Evolutionary conservation across 352 stramenopile genomes (phyloP), one percentile per base, ranked within the genome.

Genomic region (Ophiocytium majus): DNA sequence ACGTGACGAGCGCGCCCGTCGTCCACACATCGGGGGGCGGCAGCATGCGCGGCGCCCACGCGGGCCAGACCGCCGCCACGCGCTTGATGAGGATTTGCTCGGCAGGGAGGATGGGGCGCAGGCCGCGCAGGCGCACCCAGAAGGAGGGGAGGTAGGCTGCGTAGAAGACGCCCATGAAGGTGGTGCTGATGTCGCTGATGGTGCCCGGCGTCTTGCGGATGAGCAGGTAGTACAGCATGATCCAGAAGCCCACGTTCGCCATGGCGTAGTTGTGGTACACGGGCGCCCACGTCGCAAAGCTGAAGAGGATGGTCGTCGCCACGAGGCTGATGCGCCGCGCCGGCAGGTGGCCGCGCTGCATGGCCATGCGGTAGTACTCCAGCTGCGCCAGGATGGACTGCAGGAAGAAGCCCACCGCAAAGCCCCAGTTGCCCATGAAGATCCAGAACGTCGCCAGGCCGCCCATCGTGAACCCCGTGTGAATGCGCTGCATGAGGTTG

Each of bases 121-220:
- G 19, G 10, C 57, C 66, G 19, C 90, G 85, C 19, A 92, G 75
- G 28, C 92, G 89, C 23, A 95, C 92, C 92, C 93, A 96, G 89
- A 94, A 96, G 23, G 86, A 92, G 34, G 93, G 93, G 71, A 95
- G 90, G 82, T 96, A 96, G 32, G 91, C 93, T n/a, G 94, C 87
- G 88, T 95, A 96, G 88, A 96, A 95, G 89, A 96, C 93, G 0
- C 93, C 93, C 43, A 94, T 93, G 82, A 96, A 94, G 0, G 93
- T 95, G 0, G 93, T 94, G n/a, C 91, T 92, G 85, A 96, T 95
- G 83, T 96, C 93, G 50, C 88, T 86, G 86, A 96, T 96, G n/a
- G 90, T 92, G 91, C 91, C 91, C 0, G 84, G 84, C 10, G 80
- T 88, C 32, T 83, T 82, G 28, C 83, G 63, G 34, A 87, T 79